Evolutionary conservation across 441 rosid species (phyloP), one percentile per base, ranked within the genome.

Genomic region (Pelargonium fulgidum): DNA sequence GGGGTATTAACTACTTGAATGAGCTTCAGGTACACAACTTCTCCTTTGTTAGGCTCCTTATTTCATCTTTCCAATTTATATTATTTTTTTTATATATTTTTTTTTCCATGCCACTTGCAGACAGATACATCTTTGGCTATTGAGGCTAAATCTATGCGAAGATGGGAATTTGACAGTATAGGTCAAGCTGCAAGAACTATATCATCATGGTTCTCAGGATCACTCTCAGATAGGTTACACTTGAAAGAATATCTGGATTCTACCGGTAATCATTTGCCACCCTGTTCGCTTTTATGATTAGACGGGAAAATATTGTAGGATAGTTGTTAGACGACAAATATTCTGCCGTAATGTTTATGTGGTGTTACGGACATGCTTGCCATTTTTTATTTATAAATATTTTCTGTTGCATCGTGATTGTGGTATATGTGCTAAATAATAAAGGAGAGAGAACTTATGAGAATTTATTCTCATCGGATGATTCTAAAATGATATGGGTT

Each of bases 131-230:
- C 93, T 73, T 81, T 94, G 65, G 97, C 98, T 56, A 68, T 94
- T 12, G 99, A 94, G 78, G 79, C 97, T 70, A 94, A 87, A 79
- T 65, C 85, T 74, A 92, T 92, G 99, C 84, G 67, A 78, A 85
- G 98, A 83, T 94, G 98, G 99, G 99, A 94, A 75, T 94, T 94
- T 77, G 98, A 92, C 68, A 87, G 99, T 78, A 83, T 92, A 62
- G 65, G 78, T 62, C 97, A 92, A 74, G 99, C 97, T 62, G 85
- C 77, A 67, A 78, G 70, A 62, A 85, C 76, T 65, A 78, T 85
- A 65, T 75, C 87, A 64, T 85, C 81, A 50, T 94, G 99, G 98
- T 92, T 94, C 85, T 87, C 87, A 0, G 97, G 97, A 76, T 78
- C 90, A 65, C 33, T 12, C 65, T 66, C 75, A 10, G 97, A 94